A percentile compares a stretch with the other conserved stretches of the same genome.
These are phyloP conservation scores for Cercospora zeina DNA, from an alignment of 2,329 filamentous ascomycete genomes.

Conservation along the genomic window DNA sequence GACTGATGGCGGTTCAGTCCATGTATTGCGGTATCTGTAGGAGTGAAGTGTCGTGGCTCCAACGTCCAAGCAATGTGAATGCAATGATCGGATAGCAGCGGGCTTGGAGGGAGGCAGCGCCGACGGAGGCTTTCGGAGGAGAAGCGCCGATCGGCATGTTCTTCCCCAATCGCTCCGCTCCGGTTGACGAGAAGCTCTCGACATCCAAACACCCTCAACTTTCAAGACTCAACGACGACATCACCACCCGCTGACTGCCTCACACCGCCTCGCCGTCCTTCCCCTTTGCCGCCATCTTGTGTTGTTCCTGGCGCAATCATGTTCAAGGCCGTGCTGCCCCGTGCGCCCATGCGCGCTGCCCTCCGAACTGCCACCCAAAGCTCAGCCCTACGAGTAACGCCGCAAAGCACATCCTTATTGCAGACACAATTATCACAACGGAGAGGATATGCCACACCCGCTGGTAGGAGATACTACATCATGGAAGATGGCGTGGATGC, in stretches of 20 bases:
- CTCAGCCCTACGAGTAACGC: conserved; percentile 32
- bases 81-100: neutral
- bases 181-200: conserved; percentile 7
- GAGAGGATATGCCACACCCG: conserved; percentile 58
- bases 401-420: conserved; percentile 47
- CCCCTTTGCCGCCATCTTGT: neutral
- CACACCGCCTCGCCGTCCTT: neutral
- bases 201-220: neutral
- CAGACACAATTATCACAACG: conserved; percentile 55
- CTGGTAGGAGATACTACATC: conserved; percentile 43
- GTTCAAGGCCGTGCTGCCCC: conserved; percentile 33
- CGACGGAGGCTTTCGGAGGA: conserved; percentile 1
- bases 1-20: neutral
- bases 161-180: neutral
- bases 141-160: conserved; percentile 1
- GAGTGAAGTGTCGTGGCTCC: neutral
- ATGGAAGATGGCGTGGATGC: conserved; percentile 1
- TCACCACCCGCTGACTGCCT: conserved; percentile 3
- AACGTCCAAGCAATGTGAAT: neutral
- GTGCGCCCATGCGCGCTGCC: conserved; percentile 30
- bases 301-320: conserved; percentile 22
- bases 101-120: conserved; percentile 4
- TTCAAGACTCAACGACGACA: conserved; percentile 9
- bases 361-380: conserved; percentile 29
- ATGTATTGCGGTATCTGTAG: neutral